Conservation (phyloP, 441 rosid genomes). For the Aleurites moluccanus region DNA sequence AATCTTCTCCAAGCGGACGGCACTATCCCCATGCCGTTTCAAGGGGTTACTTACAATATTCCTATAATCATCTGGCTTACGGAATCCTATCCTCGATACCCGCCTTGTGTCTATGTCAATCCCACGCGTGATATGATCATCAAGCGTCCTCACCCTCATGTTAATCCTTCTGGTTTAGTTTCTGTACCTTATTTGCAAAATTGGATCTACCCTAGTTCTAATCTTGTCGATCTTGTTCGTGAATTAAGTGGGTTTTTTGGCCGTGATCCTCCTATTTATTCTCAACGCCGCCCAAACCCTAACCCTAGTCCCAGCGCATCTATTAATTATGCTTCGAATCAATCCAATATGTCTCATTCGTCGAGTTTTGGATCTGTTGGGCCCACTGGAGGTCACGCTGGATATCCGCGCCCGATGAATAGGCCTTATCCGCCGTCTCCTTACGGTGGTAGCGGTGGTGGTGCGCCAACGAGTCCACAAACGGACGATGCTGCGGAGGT, state of each 20-base stretch:
- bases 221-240: slow-evolving; percentile 71
- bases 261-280: slow-evolving; percentile 85
- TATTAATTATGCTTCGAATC: slow-evolving; percentile 17
- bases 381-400: slow-evolving; percentile 12
- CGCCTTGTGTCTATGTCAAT: slow-evolving; percentile 86
- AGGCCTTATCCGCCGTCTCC: slow-evolving; percentile 72
- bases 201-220: slow-evolving; percentile 94
- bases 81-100: slow-evolving; percentile 89
- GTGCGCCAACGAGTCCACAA: slow-evolving; percentile 30
- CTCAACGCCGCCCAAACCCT: slow-evolving; percentile 69
- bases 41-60: slow-evolving; percentile 85
- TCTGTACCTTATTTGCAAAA: slow-evolving; percentile 73
- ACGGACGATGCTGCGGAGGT: slow-evolving; percentile 78
- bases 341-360: slow-evolving; percentile 25
- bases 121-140: slow-evolving; percentile 96
- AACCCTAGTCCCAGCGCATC: slow-evolving; percentile 25
- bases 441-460: slow-evolving; percentile 32
- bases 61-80: slow-evolving; percentile 86
- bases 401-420: slow-evolving; percentile 34
- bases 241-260: slow-evolving; percentile 58
- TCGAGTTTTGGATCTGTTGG: slow-evolving; percentile 41
- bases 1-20: slow-evolving; percentile 95
- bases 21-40: slow-evolving; percentile 81
- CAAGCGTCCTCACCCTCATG: slow-evolving; percentile 78
- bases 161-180: slow-evolving; percentile 86